Conservation (phyloP, 2,329 filamentous ascomycete species). For the Microthyrium microscopicum region DNA sequence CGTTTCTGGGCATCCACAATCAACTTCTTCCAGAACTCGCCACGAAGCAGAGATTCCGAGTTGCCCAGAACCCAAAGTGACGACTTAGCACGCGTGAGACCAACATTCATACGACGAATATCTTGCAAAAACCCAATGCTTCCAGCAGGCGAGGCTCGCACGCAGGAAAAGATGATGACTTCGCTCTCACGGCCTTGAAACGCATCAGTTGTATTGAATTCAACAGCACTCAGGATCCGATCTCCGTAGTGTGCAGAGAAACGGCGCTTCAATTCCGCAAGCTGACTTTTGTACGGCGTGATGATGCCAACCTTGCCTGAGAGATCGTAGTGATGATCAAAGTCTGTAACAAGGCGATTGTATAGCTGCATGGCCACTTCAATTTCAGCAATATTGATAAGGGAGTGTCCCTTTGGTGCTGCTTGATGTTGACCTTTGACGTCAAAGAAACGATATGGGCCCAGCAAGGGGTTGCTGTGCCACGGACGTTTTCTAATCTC, state of each 20-base stretch:
- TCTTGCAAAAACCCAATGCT: constrained; percentile 97
- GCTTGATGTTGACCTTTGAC: constrained; percentile 74
- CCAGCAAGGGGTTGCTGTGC: constrained; percentile 68
- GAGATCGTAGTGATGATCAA: constrained; percentile 45
- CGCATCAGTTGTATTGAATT: constrained; percentile 98
- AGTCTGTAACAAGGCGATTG: constrained; percentile 60
- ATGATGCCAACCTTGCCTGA: constrained; percentile 86
- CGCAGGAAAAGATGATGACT: constrained; percentile 97
- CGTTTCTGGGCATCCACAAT: constrained; percentile 37
- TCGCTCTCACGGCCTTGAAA: constrained; percentile 96
- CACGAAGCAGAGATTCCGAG: constrained; percentile 68
- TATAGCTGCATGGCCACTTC: constrained; percentile 77
- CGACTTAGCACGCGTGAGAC: constrained; percentile 87
- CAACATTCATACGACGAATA: constrained; percentile 98
- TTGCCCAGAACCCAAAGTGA: constrained; percentile 95
- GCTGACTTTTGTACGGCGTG: constrained; percentile 90
- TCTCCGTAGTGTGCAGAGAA: constrained; percentile 62
- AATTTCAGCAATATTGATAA: constrained; percentile 78
- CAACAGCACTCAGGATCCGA: constrained; percentile 58
- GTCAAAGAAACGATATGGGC: constrained; percentile 94
- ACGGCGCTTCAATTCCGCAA: constrained; percentile 59
- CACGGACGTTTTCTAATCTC: constrained; percentile 61
- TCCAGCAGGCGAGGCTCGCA: constrained; percentile 78
- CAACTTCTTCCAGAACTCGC: constrained; percentile 78
- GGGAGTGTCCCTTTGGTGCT: constrained; percentile 69